These are phyloP conservation scores for Eimeria falciformis DNA, from an alignment of 169 alveolate genomes.

Conservation along the genomic window DNA sequence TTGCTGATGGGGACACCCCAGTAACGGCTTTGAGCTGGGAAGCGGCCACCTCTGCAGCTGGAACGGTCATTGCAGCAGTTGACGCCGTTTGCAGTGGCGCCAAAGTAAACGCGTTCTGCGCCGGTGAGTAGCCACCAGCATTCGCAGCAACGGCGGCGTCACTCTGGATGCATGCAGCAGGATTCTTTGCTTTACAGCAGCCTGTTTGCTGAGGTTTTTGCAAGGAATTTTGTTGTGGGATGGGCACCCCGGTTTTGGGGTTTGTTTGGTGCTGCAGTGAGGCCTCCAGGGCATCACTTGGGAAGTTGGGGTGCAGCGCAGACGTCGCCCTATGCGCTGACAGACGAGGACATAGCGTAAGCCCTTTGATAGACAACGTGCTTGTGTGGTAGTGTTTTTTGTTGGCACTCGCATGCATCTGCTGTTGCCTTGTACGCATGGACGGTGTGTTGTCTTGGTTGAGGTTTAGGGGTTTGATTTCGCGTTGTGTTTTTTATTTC, in stretches of 20 bases:
- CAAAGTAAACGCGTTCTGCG: slow-evolving; percentile 89
- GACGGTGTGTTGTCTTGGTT: not conserved
- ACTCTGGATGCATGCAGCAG: not conserved
- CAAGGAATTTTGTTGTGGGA: not conserved
- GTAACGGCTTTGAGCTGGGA: slow-evolving; percentile 93
- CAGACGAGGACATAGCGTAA: slow-evolving; percentile 76
- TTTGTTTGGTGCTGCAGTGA: slow-evolving; percentile 89
- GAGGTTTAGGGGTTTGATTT: slow-evolving; percentile 10
- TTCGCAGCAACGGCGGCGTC: slow-evolving; percentile 33
- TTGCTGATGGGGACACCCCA: slow-evolving; percentile 93
- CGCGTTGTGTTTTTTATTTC: not conserved
- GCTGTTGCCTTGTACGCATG: not conserved
- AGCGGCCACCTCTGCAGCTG: slow-evolving; percentile 94
- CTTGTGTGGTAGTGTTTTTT: not conserved
- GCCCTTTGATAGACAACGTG: not conserved
- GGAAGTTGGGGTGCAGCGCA: slow-evolving; percentile 97
- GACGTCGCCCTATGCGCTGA: slow-evolving; percentile 36
- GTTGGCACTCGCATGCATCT: not conserved
- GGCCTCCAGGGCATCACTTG: slow-evolving; percentile 99
- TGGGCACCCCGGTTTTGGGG: not conserved
- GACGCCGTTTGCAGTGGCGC: slow-evolving; percentile 91
- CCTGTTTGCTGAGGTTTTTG: not conserved
- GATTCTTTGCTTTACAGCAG: not conserved
- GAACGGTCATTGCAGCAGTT: slow-evolving; percentile 94
- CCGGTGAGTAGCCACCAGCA: slow-evolving; percentile 75